These are phyloP conservation scores for Ophiocordyceps robertsii DNA, from an alignment of 2,329 filamentous ascomycete genomes.

Conservation along the genomic window DNA sequence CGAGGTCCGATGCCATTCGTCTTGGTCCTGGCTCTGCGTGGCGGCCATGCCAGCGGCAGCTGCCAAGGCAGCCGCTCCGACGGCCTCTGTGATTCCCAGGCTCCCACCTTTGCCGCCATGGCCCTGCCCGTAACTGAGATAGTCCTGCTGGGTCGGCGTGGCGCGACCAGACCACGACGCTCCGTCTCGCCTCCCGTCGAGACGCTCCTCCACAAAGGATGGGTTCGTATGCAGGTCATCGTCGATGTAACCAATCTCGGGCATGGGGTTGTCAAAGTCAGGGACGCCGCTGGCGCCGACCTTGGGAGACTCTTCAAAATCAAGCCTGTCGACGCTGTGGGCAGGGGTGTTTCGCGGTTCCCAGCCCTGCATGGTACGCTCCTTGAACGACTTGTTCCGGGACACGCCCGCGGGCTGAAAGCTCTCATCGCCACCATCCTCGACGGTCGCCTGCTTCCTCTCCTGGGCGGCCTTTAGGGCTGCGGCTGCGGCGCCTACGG, in stretches of 20 bases:
- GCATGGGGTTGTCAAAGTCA: conserved; percentile 55
- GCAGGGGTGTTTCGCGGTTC: conserved; percentile 41
- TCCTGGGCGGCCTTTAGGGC: conserved; percentile 36
- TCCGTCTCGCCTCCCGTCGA: conserved; percentile 32
- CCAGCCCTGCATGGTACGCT: conserved; percentile 41
- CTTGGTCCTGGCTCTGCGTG: conserved; percentile 42
- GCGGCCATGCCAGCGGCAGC: conserved; percentile 32
- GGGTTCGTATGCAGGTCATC: conserved; percentile 73
- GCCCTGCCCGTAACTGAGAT: conserved; percentile 15
- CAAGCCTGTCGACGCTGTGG: conserved; percentile 45
- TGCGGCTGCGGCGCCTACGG: conserved; percentile 38
- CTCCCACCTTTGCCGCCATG: conserved; percentile 19
- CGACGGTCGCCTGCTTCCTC: conserved; percentile 24
- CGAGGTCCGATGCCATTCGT: conserved; percentile 51
- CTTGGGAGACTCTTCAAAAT: conserved; percentile 36
- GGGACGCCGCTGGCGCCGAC: conserved; percentile 61
- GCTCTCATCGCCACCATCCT: conserved; percentile 21
- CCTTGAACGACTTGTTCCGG: conserved; percentile 52
- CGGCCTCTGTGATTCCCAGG: conserved; percentile 35
- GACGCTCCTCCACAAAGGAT: conserved; percentile 65
- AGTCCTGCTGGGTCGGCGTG: conserved; percentile 29
- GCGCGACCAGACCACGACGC: conserved; percentile 43
- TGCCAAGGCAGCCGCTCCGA: conserved; percentile 38
- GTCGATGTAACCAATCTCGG: conserved; percentile 57
- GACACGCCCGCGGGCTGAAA: conserved; percentile 37